Conservation (phyloP, 192 early-diverging fungal species). For the Backusella mclennaniae region DNA sequence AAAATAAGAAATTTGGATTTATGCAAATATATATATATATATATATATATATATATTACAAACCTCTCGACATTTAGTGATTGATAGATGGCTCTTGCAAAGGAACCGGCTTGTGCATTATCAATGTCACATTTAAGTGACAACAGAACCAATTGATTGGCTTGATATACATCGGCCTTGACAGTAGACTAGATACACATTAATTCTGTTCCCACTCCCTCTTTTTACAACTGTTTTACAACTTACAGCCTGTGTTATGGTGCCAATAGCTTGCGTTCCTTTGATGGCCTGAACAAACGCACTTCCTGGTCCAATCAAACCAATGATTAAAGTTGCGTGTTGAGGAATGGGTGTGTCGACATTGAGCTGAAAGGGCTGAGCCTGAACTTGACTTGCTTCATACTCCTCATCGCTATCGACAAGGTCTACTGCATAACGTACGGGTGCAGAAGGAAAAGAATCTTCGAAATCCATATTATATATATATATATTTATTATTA, state of each 20-base stretch:
- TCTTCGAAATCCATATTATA: constrained; percentile 26
- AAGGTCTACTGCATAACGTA: constrained; percentile 31
- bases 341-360: not conserved
- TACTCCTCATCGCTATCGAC: constrained; percentile 18
- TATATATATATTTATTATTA: not conserved
- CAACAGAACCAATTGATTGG: not conserved
- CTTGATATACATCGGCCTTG: not conserved
- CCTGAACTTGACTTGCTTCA: not conserved
- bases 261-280: not conserved
- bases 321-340: constrained; percentile 12
- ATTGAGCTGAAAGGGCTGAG: not conserved
- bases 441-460: constrained; percentile 28
- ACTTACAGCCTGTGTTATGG: not conserved
- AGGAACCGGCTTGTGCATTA: not conserved
- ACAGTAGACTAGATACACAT: not conserved
- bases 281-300: not conserved
- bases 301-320: constrained; percentile 21
- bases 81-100: not conserved
- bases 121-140: not conserved
- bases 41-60: not conserved
- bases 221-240: too few relatives aligned
- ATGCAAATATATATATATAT: not conserved
- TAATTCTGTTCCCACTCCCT: too few relatives aligned
- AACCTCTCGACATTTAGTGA: not conserved
- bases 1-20: not conserved